Evolutionary conservation across 805 yeast genomes (phyloP), one percentile per base, ranked within the genome.

Genomic region (Metschnikowia lachancei): DNA sequence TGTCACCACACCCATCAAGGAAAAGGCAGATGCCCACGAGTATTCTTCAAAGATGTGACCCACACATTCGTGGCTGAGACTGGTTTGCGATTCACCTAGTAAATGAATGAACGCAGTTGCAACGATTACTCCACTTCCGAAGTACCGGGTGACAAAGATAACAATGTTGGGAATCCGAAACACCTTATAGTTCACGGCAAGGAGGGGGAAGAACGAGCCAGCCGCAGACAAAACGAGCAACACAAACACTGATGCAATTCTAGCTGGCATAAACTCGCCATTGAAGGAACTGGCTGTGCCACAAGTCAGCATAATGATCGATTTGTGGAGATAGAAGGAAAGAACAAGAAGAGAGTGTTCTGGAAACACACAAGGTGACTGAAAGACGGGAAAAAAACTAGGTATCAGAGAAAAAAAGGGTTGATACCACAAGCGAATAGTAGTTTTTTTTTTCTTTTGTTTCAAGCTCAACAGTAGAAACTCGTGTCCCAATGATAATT

Each of bases 101-200:
- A 67, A 55, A 42, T 67, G 72, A 30, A 67, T 61, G 41, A 62
- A 67, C 13, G 67, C 71, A 7, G 72, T 67, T 10, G 69, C 69
- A 4, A 66, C 55, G 43, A 67, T 66, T 22, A 67, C 70, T 1
- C 72, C 72, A 29, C 64, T 60, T 10, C 72, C 72, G 32, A 67
- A 50, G 53, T 62, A 64, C 39, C 61, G 49, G 26, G 64, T 56
- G 35, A 61, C 49, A 36, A 65, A 65, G 40, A 65, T 61, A n/a
- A 57, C 48, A 54, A 60, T 55, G 4, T 45, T 18, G 1, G 70
- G 70, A 11, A 65, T 41, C 13, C 50, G 48, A n/a, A 65, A 49
- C 29, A 44, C 52, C 17, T 51, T 56, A 39, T 49, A 54, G 34
- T 51, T 51, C 33, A 40, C 46, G 10, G 67, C 63, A 26, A 65